Percentiles rank a stretch among this genome's conserved stretches.
phyloP scores from a whole-genome alignment of 129 eudicot genomes.

The Arctium minus region DNA sequence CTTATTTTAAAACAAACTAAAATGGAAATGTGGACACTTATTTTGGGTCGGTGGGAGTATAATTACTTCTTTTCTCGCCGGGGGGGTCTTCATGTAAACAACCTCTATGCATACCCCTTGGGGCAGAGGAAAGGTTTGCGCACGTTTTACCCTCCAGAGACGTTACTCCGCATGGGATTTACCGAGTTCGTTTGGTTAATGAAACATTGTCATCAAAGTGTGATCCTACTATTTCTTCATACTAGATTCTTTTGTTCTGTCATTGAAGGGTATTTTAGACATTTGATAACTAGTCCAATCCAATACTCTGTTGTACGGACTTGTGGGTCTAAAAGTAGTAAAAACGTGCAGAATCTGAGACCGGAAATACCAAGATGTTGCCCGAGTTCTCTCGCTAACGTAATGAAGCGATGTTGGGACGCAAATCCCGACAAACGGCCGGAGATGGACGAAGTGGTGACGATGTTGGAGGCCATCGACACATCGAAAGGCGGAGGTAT shows the following conservation, averaged over 20 bases:
- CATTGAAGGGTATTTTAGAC: neutral
- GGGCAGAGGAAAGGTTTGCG: too few relatives aligned
- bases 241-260: neutral
- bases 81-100: too few relatives aligned
- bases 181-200: neutral
- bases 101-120: neutral
- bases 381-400: slow-evolving; percentile 75
- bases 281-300: neutral
- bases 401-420: slow-evolving; percentile 93
- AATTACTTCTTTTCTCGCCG: too few relatives aligned
- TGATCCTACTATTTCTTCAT: neutral
- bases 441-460: slow-evolving; percentile 84
- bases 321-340: neutral
- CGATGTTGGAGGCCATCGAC: slow-evolving; percentile 75
- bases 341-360: slow-evolving; percentile 57
- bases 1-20: neutral
- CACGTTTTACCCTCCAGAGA: too few relatives aligned
- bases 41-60: too few relatives aligned
- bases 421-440: slow-evolving; percentile 90
- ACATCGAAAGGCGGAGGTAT: slow-evolving; percentile 93
- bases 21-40: too few relatives aligned
- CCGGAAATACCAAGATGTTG: slow-evolving; percentile 94
- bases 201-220: neutral
- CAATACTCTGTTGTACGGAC: neutral
- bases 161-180: neutral